Evolutionary conservation across 345 rosid species (phyloP), one percentile per base, ranked within the genome.

Genomic region (Raphanus sativus): DNA sequence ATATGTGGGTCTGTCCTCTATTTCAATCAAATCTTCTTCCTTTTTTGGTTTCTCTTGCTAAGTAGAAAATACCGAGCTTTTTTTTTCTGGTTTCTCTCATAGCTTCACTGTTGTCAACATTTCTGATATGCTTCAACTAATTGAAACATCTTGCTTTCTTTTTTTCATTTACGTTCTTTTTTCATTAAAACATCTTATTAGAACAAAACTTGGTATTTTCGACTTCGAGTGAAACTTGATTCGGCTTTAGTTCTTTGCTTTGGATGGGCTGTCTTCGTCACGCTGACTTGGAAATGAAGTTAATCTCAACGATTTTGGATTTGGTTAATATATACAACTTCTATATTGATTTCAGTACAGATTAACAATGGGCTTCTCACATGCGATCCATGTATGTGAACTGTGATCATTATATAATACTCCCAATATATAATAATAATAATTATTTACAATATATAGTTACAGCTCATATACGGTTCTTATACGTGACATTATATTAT

Each of bases 301-400:
- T 67, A 68, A 68, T 45, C 60, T 50, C 74, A 68, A 68, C 45
- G 62, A 63, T 34, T 77, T 17, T 7, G 12, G 4, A 17, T 28
- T 70, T 54, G 15, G 36, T 52, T 15, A 48, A 26, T 26, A 34
- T 21, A 21, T 21, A 21, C 21, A 76, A 75, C 15, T 11, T 52
- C 36, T 52, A 12, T n/a, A 74, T n/a, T 59, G 50, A 50, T 62
- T 50, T 76, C 45, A 26, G 59, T 48, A 55, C 24, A 58, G 4
- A 69, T 6, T 36, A 7, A 54, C 48, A 77, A 56, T 58, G 25
- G 62, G 10, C 4, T 54, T 13, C 6, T 77, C 76, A 71, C 81
- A 77, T 77, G 81, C 62, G 72, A 71, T 71, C 67, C 54, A 71
- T 77, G 33, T 67, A 71, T 71, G 62, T 77, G 67, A 65, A 69